phyloP scores from a whole-genome alignment of 148 eudicot genomes.

The Polygonum maritimum region DNA sequence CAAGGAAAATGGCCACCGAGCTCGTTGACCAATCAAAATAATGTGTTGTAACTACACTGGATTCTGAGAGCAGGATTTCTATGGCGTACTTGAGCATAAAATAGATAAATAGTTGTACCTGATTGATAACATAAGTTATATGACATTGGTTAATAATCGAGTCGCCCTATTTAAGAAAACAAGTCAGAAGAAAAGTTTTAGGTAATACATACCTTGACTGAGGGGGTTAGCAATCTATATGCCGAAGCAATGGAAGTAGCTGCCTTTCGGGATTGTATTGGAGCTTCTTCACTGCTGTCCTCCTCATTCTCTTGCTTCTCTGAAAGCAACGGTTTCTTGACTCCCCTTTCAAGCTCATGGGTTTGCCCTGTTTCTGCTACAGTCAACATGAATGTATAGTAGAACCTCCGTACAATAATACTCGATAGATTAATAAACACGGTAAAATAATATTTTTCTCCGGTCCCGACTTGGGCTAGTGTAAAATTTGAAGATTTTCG shows the following conservation, averaged over 20 bases:
- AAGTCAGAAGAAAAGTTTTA: no score
- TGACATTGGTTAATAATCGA: no score
- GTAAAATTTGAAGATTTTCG: no score
- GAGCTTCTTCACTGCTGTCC: constrained; percentile 68
- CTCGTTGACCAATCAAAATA: constrained; percentile 38
- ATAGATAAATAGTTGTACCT: constrained; percentile 8
- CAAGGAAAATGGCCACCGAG: constrained; percentile 34
- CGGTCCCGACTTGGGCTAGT: no score
- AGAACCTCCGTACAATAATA: no score
- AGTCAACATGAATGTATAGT: background rate
- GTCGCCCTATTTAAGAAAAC: no score
- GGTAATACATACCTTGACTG: constrained; percentile 58
- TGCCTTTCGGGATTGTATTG: constrained; percentile 53
- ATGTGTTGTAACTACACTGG: constrained; percentile 32
- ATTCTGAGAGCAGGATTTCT: constrained; percentile 41
- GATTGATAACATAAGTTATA: background rate
- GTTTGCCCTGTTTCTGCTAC: constrained; percentile 26
- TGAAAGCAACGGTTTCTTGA: constrained; percentile 53
- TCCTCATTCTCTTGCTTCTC: constrained; percentile 31
- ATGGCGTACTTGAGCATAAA: constrained; percentile 31
- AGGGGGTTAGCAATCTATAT: constrained; percentile 87
- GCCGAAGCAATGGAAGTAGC: constrained; percentile 68
- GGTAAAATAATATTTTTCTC: no score
- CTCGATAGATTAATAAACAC: no score
- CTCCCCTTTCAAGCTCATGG: constrained; percentile 45